Evolutionary conservation across 192 early-diverging fungal species (phyloP).

Genomic region (Podila horticola): DNA sequence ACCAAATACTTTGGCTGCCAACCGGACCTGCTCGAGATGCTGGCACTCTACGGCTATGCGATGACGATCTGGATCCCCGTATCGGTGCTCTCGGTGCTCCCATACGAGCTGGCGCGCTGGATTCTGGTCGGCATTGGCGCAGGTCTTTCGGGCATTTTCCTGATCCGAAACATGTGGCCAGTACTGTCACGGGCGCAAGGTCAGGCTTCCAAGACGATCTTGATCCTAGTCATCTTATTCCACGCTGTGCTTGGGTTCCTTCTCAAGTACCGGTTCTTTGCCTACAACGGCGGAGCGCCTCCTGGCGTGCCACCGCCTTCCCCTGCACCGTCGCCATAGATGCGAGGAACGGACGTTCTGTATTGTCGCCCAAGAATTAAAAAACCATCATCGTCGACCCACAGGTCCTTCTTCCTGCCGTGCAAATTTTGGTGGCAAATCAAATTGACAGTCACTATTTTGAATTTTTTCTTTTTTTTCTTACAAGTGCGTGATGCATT

Average conservation of each 20-base stretch:
- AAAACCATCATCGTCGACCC: too few relatives aligned
- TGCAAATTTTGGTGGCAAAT: too few relatives aligned
- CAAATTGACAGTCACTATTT: neutral
- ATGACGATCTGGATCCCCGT: constrained; percentile 95
- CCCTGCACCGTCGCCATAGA: constrained; percentile 5
- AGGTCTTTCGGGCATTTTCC: constrained; percentile 74
- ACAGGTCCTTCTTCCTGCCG: too few relatives aligned
- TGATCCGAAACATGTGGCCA: constrained; percentile 66
- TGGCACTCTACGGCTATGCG: constrained; percentile 92
- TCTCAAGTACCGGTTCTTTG: constrained; percentile 90
- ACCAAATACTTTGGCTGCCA: constrained; percentile 88
- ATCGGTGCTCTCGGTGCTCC: constrained; percentile 85
- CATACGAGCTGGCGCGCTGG: constrained; percentile 86
- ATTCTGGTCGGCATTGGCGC: constrained; percentile 80
- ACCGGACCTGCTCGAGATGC: constrained; percentile 86
- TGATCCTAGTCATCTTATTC: constrained; percentile 70
- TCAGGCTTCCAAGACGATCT: constrained; percentile 73
- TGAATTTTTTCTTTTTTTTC: constrained; percentile 21
- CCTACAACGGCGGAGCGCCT: constrained; percentile 52
- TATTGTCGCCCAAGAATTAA: too few relatives aligned
- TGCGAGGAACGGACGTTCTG: too few relatives aligned
- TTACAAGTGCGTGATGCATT: neutral
- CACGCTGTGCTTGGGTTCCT: constrained; percentile 78
- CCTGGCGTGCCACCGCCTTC: neutral
- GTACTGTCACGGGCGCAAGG: constrained; percentile 77